These are phyloP conservation scores for Boeremia lycopersici DNA, from an alignment of 2,329 filamentous ascomycete genomes.

Conservation along the genomic window DNA sequence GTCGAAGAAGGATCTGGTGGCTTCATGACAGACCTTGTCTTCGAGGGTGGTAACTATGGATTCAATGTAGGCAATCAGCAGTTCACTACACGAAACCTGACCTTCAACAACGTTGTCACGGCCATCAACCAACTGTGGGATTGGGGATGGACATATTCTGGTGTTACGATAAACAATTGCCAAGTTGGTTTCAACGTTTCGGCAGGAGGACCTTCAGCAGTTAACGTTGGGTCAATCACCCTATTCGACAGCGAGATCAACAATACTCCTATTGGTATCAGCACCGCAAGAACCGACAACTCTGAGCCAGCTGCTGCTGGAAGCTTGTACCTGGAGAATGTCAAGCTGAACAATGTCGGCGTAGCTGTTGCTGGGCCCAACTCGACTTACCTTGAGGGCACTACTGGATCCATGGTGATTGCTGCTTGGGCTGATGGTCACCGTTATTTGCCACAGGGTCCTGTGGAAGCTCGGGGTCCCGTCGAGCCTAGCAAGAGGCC, in stretches of 20 bases:
- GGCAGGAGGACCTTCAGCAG: constrained; percentile 38
- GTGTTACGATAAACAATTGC: constrained; percentile 60
- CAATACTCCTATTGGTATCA: constrained; percentile 58
- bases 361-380: constrained; percentile 32
- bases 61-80: constrained; percentile 55
- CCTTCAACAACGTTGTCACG: constrained; percentile 58
- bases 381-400: constrained; percentile 34
- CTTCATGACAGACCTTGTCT: constrained; percentile 54
- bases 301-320: constrained; percentile 54
- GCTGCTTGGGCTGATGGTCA: constrained; percentile 44
- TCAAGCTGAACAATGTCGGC: constrained; percentile 61
- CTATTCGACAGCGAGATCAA: constrained; percentile 62
- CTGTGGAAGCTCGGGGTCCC: constrained; percentile 51
- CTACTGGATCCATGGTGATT: constrained; percentile 26
- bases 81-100: constrained; percentile 64
- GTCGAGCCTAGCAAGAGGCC: constrained; percentile 53
- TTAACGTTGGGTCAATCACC: constrained; percentile 61
- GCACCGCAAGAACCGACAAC: constrained; percentile 53
- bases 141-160: constrained; percentile 64
- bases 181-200: constrained; percentile 59
- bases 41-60: constrained; percentile 52
- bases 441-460: constrained; percentile 45
- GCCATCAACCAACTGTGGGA: constrained; percentile 65
- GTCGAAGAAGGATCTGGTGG: constrained; percentile 53
- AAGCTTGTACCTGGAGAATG: constrained; percentile 62